Percentiles rank a stretch among this genome's conserved stretches.
Evolutionary conservation across 352 stramenopile species (phyloP).

Genomic region (Thalassiosira ordinaria): DNA sequence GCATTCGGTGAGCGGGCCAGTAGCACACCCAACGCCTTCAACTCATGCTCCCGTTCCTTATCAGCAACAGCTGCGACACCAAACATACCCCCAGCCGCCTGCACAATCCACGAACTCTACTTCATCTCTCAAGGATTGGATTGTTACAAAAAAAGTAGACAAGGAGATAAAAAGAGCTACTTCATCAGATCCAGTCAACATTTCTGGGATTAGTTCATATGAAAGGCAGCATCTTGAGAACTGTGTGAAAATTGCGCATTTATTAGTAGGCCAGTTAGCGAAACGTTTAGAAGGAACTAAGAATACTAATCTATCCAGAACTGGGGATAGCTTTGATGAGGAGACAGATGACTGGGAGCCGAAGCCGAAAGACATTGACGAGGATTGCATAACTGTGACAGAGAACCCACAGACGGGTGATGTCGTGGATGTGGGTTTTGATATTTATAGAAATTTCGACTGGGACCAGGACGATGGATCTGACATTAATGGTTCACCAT

Average conservation of each 20-base stretch:
- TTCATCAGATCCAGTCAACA: neutral
- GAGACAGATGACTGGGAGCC: neutral
- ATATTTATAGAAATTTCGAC: constrained; percentile 20
- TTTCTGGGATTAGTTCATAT: neutral
- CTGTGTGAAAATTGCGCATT: constrained; percentile 3
- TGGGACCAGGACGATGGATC: constrained; percentile 1
- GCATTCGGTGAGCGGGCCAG: neutral
- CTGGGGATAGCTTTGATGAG: neutral
- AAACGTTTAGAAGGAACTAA: neutral
- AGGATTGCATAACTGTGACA: constrained; percentile 22
- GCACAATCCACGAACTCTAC: neutral
- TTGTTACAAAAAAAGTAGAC: constrained; percentile 9
- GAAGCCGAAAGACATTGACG: constrained; percentile 4
- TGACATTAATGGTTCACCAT: neutral
- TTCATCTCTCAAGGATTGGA: constrained; percentile 27
- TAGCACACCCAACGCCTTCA: neutral
- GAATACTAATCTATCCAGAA: neutral
- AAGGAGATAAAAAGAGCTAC: neutral
- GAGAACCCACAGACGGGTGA: constrained; percentile 10
- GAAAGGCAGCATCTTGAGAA: constrained; percentile 9
- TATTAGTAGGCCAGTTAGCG: constrained; percentile 8
- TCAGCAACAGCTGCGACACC: constrained; percentile 1
- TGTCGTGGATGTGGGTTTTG: constrained; percentile 15
- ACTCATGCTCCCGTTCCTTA: neutral
- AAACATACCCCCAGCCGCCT: too few species aligned